Percentiles rank a stretch among this genome's conserved stretches.
These are phyloP conservation scores for Basipetospora sp. DNA, from an alignment of 2,329 filamentous ascomycete genomes.

Conservation along the genomic window DNA sequence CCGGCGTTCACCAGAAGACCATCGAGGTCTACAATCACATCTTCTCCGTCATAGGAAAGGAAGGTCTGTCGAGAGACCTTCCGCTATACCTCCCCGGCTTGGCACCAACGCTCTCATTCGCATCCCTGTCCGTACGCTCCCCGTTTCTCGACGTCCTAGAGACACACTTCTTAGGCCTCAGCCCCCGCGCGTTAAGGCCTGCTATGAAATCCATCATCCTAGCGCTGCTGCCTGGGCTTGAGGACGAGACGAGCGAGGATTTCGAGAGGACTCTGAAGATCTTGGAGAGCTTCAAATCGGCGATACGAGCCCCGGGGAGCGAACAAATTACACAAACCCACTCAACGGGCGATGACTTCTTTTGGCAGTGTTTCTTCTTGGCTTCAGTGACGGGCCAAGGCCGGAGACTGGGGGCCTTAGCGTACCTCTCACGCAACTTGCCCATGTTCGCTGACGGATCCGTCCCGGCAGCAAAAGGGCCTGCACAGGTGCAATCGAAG, in stretches of 20 bases:
- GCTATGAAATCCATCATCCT: conserved; percentile 83
- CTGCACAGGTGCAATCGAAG: conserved; percentile 5
- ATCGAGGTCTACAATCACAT: conserved; percentile 86
- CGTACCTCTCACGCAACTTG: conserved; percentile 66
- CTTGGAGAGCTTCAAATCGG: conserved; percentile 60
- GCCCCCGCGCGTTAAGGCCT: conserved; percentile 59
- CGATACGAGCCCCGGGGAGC: conserved; percentile 39
- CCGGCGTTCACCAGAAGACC: conserved; percentile 92
- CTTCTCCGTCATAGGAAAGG: conserved; percentile 70
- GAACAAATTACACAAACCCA: conserved; percentile 36
- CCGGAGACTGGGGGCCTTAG: conserved; percentile 70
- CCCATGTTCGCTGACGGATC: conserved; percentile 45
- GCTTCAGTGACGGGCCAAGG: conserved; percentile 81
- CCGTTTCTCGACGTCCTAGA: conserved; percentile 76
- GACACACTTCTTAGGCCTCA: conserved; percentile 58
- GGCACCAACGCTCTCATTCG: conserved; percentile 79
- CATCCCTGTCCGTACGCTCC: conserved; percentile 77
- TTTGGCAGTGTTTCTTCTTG: conserved; percentile 96
- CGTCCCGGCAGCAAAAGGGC: conserved; percentile 11
- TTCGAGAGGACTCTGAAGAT: conserved; percentile 77
- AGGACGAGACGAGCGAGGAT: conserved; percentile 94
- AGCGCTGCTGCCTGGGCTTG: conserved; percentile 75
- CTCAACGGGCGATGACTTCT: conserved; percentile 64
- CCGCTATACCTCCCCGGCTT: conserved; percentile 81
- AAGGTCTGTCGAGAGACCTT: conserved; percentile 68